A percentile compares a stretch with the other conserved stretches of the same genome.
phyloP scores from a whole-genome alignment of 78 protist genomes.

The Diacronema lutheri region DNA sequence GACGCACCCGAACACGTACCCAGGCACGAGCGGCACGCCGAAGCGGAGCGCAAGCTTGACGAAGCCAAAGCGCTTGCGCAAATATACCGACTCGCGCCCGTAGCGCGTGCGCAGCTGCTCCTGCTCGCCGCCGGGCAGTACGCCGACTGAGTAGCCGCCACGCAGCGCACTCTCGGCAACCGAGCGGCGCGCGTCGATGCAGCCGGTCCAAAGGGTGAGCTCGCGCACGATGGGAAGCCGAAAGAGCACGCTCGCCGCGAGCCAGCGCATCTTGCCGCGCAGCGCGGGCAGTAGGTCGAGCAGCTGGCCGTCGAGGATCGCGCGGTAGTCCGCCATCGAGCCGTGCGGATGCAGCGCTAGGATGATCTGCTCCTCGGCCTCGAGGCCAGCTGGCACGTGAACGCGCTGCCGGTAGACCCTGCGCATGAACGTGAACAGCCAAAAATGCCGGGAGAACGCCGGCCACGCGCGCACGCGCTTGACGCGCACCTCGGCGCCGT shows the following conservation, averaged over 20 bases:
- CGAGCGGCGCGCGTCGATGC: background rate
- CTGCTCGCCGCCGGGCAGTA: background rate
- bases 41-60: constrained; percentile 4
- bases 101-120: constrained; percentile 3
- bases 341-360: constrained; percentile 3
- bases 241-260: constrained; percentile 10
- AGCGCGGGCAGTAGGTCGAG: background rate
- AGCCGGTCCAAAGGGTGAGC: constrained; percentile 4
- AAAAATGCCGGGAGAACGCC: too few relatives aligned
- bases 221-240: constrained; percentile 12
- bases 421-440: too few relatives aligned
- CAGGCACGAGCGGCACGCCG: constrained; percentile 5
- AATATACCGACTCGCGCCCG: background rate
- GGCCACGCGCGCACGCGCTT: too few relatives aligned
- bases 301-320: background rate
- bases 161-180: background rate
- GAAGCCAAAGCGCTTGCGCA: background rate
- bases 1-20: background rate
- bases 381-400: too few relatives aligned
- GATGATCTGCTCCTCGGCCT: background rate
- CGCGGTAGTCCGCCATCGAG: background rate
- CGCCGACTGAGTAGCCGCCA: background rate
- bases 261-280: background rate
- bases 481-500: too few relatives aligned
- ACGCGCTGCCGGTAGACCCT: too few relatives aligned